These are phyloP conservation scores for Penicillium malachiteum DNA, from an alignment of 495 filamentous ascomycete species.

Conservation along the genomic window DNA sequence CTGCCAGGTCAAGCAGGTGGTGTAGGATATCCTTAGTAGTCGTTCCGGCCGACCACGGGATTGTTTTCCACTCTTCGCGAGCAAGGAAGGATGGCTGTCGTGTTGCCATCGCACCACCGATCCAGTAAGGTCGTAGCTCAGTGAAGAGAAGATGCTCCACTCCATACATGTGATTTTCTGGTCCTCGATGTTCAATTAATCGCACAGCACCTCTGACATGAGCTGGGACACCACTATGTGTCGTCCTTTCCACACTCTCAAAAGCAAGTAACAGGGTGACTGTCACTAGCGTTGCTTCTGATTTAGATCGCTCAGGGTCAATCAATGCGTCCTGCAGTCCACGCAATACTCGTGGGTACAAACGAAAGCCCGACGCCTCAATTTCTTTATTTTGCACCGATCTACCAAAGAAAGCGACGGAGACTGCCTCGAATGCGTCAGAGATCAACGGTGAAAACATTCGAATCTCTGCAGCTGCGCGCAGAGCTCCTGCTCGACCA, in stretches of 20 bases:
- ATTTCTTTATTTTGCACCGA: conserved; percentile 38
- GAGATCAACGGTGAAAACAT: conserved; percentile 46
- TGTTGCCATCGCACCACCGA: conserved; percentile 33
- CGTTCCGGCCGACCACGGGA: conserved; percentile 44
- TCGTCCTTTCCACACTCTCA: conserved; percentile 47
- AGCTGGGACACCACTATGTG: conserved; percentile 33
- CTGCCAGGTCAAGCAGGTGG: conserved; percentile 40
- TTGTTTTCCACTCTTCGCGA: conserved; percentile 42
- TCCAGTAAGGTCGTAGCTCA: conserved; percentile 47
- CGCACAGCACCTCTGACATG: conserved; percentile 45
- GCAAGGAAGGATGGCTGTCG: conserved; percentile 40
- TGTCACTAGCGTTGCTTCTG: conserved; percentile 45
- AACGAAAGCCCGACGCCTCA: conserved; percentile 37
- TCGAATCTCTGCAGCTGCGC: conserved; percentile 42
- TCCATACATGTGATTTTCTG: conserved; percentile 45
- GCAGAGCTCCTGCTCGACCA: conserved; percentile 41
- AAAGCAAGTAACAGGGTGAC: conserved; percentile 46
- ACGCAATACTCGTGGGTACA: conserved; percentile 42
- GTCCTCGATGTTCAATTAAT: conserved; percentile 46
- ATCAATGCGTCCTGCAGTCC: conserved; percentile 40
- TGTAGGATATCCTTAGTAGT: conserved; percentile 44
- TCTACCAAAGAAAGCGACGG: conserved; percentile 44
- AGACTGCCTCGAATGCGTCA: conserved; percentile 43
- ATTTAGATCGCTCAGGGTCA: conserved; percentile 41
- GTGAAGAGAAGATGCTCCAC: conserved; percentile 46